phyloP scores from a whole-genome alignment of 1,139 yeast species.

The Kodamaea arcana region DNA sequence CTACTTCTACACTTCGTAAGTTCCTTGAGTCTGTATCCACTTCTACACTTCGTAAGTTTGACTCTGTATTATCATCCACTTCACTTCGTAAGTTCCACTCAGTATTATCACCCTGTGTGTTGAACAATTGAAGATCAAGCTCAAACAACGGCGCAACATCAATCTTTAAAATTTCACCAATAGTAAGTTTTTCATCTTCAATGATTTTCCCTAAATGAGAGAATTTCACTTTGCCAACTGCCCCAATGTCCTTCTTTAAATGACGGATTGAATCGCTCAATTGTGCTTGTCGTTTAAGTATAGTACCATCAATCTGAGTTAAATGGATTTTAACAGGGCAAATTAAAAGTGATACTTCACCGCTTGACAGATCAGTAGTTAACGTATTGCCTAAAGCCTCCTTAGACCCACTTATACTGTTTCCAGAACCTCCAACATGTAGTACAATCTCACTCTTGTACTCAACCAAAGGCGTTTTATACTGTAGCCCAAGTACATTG shows the following conservation, averaged over 20 bases:
- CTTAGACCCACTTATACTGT: no score
- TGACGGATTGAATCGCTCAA: slow-evolving; percentile 4
- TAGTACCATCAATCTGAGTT: not conserved
- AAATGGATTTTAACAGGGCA: not conserved
- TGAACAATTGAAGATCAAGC: slow-evolving; percentile 6
- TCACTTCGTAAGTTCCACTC: no score
- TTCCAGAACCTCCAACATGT: not conserved
- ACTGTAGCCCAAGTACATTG: slow-evolving; percentile 1
- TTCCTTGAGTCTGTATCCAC: slow-evolving; percentile 3
- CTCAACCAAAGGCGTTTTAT: not conserved
- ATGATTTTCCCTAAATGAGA: slow-evolving; percentile 9
- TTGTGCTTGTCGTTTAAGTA: not conserved
- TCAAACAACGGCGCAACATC: slow-evolving; percentile 28
- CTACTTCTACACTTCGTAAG: no score
- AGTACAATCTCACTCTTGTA: slow-evolving; percentile 1
- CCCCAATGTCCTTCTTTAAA: slow-evolving; percentile 2
- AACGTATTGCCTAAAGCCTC: not conserved
- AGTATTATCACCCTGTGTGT: no score
- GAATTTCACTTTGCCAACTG: not conserved
- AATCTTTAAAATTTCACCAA: slow-evolving; percentile 19
- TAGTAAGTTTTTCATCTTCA: slow-evolving; percentile 11
- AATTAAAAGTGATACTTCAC: no score
- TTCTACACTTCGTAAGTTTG: no score
- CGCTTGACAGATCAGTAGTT: no score
- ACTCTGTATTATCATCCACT: no score